These are phyloP conservation scores for Capsicum pubescens DNA, from an alignment of 257 asterid genomes.

Conservation along the genomic window DNA sequence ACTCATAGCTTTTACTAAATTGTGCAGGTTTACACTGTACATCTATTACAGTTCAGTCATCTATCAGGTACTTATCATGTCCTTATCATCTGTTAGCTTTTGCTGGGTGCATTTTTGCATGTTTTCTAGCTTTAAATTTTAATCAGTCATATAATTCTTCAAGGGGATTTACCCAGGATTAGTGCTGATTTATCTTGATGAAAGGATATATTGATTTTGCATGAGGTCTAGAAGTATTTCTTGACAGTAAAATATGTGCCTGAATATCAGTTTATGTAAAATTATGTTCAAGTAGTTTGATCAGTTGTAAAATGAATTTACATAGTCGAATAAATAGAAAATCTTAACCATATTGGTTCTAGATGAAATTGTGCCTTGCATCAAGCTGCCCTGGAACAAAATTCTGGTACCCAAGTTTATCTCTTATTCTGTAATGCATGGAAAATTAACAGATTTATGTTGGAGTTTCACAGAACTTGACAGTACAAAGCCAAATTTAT, in stretches of 20 bases:
- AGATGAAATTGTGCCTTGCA: constrained; percentile 24
- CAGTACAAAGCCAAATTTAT: not conserved
- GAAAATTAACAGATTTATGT: not conserved
- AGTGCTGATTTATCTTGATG: constrained; percentile 5
- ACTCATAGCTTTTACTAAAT: constrained; percentile 32
- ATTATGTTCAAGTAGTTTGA: not conserved
- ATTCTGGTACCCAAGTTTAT: constrained; percentile 14
- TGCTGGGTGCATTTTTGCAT: not conserved
- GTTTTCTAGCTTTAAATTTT: not conserved
- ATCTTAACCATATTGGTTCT: constrained; percentile 4
- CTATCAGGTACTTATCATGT: constrained; percentile 54
- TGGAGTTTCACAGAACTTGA: not conserved
- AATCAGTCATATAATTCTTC: constrained; percentile 17
- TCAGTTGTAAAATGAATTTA: not conserved
- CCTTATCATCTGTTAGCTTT: constrained; percentile 14
- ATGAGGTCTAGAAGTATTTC: constrained; percentile 6
- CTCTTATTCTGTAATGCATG: constrained; percentile 13
- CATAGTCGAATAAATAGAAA: not conserved
- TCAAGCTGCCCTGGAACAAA: constrained; percentile 10
- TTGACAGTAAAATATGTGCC: not conserved
- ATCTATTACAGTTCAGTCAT: constrained; percentile 55
- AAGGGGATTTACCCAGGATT: constrained; percentile 15
- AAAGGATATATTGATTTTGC: not conserved
- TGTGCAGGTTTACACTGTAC: constrained; percentile 59
- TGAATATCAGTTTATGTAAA: not conserved